Conservation (phyloP, 495 filamentous ascomycete species). For the Endocarpon pusillum region DNA sequence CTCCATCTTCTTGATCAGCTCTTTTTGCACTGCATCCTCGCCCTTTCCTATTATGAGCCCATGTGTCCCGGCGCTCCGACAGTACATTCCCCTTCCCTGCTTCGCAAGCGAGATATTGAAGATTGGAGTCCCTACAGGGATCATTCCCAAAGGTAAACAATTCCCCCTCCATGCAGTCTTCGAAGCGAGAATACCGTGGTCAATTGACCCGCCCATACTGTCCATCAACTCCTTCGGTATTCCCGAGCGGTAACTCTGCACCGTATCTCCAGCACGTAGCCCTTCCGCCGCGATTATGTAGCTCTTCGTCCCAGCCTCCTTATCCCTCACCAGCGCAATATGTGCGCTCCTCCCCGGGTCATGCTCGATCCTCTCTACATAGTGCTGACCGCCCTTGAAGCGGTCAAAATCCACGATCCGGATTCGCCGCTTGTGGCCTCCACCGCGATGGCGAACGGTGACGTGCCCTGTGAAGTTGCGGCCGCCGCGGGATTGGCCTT, state of each 20-base stretch:
- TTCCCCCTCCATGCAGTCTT: constrained; percentile 91
- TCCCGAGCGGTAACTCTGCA: constrained; percentile 78
- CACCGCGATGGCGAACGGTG: constrained; percentile 79
- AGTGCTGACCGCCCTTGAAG: constrained; percentile 55
- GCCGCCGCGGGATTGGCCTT: constrained; percentile 80
- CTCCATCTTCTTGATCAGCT: constrained; percentile 2
- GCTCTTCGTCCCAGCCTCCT: constrained; percentile 36
- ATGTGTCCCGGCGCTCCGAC: constrained; percentile 81
- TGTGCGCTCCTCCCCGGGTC: constrained; percentile 88
- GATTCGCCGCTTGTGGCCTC: constrained; percentile 80
- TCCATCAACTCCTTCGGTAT: constrained; percentile 70
- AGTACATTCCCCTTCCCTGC: constrained; percentile 67
- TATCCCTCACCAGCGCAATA: constrained; percentile 62
- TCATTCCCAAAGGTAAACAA: constrained; percentile 84
- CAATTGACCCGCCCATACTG: constrained; percentile 77
- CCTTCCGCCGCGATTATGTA: constrained; percentile 91
- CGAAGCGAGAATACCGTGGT: constrained; percentile 87
- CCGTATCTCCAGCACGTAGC: constrained; percentile 75
- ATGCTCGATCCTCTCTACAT: constrained; percentile 87
- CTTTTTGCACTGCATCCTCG: constrained; percentile 34
- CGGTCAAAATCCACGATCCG: constrained; percentile 77
- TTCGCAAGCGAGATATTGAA: constrained; percentile 71
- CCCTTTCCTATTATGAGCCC: constrained; percentile 77
- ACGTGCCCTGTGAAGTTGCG: constrained; percentile 73
- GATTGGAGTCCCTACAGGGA: constrained; percentile 78